Conservation (phyloP, 2,329 filamentous ascomycete genomes). For the Verticillium nubilum region DNA sequence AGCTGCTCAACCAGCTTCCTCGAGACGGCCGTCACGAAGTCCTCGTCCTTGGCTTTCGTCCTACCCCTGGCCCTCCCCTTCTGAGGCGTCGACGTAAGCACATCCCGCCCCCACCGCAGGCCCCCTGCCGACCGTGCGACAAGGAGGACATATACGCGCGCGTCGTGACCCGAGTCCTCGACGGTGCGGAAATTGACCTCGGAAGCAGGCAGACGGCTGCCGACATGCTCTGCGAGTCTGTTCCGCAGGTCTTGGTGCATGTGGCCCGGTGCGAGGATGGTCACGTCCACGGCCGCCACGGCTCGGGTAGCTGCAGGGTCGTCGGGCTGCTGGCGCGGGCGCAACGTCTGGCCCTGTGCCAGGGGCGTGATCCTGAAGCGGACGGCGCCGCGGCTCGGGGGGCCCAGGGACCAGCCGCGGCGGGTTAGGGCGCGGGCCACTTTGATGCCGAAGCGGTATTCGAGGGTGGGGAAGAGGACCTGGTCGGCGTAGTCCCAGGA, state of each 20-base stretch:
- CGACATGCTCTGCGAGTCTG: slow-evolving; percentile 33
- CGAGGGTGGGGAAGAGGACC: slow-evolving; percentile 49
- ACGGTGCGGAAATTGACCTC: slow-evolving; percentile 37
- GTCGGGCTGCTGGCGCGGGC: slow-evolving; percentile 20
- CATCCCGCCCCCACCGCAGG: slow-evolving; percentile 44
- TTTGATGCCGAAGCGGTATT: slow-evolving; percentile 41
- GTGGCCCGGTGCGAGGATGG: slow-evolving; percentile 41
- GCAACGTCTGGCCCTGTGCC: slow-evolving; percentile 27
- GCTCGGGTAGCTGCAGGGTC: slow-evolving; percentile 17
- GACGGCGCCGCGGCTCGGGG: slow-evolving; percentile 33
- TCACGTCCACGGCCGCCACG: slow-evolving; percentile 43
- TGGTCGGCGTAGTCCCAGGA: slow-evolving; percentile 61
- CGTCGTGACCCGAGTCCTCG: slow-evolving; percentile 46
- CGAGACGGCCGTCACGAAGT: slow-evolving; percentile 35
- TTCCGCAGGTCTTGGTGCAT: slow-evolving; percentile 35
- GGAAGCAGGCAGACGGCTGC: slow-evolving; percentile 33
- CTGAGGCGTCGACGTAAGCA: slow-evolving; percentile 33
- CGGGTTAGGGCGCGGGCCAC: slow-evolving; percentile 37
- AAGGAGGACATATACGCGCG: slow-evolving; percentile 50
- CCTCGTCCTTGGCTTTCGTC: slow-evolving; percentile 17
- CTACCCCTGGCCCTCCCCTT: slow-evolving; percentile 20
- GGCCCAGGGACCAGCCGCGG: slow-evolving; percentile 48
- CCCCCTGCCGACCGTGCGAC: slow-evolving; percentile 45
- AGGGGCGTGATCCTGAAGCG: slow-evolving; percentile 34
- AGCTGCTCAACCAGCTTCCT: slow-evolving; percentile 39